A percentile compares a stretch with the other conserved stretches of the same genome.
phyloP scores from a whole-genome alignment of 2,329 filamentous ascomycete species.

The Incumbomyces delicatus region DNA sequence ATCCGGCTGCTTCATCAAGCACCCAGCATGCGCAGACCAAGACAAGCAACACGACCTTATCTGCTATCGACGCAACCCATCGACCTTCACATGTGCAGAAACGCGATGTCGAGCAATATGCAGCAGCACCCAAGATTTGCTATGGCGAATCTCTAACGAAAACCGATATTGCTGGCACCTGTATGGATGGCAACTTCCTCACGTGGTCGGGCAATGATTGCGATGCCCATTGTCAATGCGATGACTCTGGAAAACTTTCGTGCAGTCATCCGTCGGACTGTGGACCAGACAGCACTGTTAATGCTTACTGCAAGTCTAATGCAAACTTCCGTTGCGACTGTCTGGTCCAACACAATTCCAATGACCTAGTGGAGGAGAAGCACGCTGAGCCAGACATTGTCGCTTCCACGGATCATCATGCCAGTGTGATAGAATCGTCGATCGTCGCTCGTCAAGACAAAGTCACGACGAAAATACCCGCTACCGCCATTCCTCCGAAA shows the following conservation, averaged over 20 bases:
- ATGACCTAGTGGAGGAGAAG: background rate
- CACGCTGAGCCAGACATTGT: too few species aligned
- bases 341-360: background rate
- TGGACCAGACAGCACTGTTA: background rate
- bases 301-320: background rate
- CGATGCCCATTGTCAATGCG: background rate
- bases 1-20: too few species aligned
- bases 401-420: too few species aligned
- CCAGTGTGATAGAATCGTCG: too few species aligned
- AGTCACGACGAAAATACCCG: too few species aligned
- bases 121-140: background rate
- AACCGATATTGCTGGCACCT: background rate
- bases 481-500: too few species aligned
- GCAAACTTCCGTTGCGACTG: background rate
- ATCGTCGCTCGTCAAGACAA: too few species aligned
- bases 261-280: constrained; percentile 1
- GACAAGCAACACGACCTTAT: too few species aligned
- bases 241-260: background rate
- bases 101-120: background rate
- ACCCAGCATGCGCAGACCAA: too few species aligned
- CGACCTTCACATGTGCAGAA: too few species aligned
- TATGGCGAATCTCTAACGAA: background rate
- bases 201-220: background rate
- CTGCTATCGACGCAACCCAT: too few species aligned
- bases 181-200: constrained; percentile 2